phyloP scores from a whole-genome alignment of 768 basidiomycete species.

The Sporobolomyces phaffii region DNA sequence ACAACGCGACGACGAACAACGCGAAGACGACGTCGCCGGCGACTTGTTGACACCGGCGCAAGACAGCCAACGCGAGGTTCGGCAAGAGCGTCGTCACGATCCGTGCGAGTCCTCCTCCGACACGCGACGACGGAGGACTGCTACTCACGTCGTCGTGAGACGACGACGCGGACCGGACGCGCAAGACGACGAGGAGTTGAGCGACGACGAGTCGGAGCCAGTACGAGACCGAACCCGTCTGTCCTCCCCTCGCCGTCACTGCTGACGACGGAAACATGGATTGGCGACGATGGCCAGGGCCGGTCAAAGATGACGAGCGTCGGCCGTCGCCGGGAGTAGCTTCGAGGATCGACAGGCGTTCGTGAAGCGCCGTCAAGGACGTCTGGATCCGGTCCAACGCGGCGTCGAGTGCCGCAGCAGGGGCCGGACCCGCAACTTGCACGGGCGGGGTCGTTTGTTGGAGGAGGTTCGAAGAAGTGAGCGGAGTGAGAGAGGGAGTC shows the following conservation, averaged over 20 bases:
- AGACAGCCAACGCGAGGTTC: neutral
- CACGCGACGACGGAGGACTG: neutral
- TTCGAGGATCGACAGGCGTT: slow-evolving; percentile 63
- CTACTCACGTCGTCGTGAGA: too few species aligned
- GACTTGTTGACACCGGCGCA: neutral
- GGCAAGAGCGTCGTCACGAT: neutral
- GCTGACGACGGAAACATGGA: too few species aligned
- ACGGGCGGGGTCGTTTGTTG: neutral
- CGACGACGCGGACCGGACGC: too few species aligned
- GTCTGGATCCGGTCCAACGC: slow-evolving; percentile 74
- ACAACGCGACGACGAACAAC: neutral
- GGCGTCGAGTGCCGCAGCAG: slow-evolving; percentile 55
- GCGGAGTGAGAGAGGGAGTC: neutral
- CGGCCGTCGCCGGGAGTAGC: neutral
- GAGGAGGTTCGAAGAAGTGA: neutral
- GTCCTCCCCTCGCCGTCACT: too few species aligned
- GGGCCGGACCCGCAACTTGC: too few species aligned
- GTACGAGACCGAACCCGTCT: too few species aligned
- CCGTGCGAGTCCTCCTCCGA: neutral
- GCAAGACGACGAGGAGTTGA: too few species aligned
- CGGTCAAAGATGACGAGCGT: neutral
- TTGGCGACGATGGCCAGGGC: neutral
- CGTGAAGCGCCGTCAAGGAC: slow-evolving; percentile 71
- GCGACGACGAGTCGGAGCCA: too few species aligned
- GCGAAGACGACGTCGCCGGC: slow-evolving; percentile 5